Evolutionary conservation across 2,329 filamentous ascomycete genomes (phyloP).

Genomic region (Aspergillus quadrilineatus): DNA sequence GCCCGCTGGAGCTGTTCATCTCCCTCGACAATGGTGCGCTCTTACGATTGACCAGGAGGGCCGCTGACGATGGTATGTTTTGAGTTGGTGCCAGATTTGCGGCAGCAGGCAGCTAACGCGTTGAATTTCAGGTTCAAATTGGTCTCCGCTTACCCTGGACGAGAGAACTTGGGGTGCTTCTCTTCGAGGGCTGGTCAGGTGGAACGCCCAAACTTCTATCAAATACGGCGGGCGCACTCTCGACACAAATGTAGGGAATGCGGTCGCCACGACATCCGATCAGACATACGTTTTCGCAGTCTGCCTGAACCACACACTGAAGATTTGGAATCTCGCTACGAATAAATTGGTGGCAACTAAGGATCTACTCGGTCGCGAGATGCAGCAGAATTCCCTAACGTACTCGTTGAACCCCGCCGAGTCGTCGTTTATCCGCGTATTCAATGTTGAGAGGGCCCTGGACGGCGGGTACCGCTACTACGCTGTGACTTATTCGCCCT

Average conservation of each 20-base stretch:
- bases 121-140: conserved; percentile 35
- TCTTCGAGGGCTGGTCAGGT: conserved; percentile 47
- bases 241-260: conserved; percentile 45
- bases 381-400: conserved; percentile 66
- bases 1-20: conserved; percentile 71
- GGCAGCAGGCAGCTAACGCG: conserved; percentile 12
- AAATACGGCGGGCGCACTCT: conserved; percentile 43
- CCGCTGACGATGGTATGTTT: conserved; percentile 50
- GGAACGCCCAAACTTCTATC: conserved; percentile 44
- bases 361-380: conserved; percentile 71
- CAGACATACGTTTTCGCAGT: conserved; percentile 67
- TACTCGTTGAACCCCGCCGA: conserved; percentile 79
- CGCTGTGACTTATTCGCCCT: conserved; percentile 82
- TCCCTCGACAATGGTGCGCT: conserved; percentile 55
- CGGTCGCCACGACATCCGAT: conserved; percentile 47
- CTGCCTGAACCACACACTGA: conserved; percentile 82
- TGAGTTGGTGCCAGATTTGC: background rate
- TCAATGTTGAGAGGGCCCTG: conserved; percentile 55
- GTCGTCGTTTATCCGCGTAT: conserved; percentile 70
- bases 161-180: conserved; percentile 51
- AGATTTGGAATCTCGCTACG: conserved; percentile 83
- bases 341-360: conserved; percentile 74
- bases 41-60: conserved; percentile 67
- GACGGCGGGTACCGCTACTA: conserved; percentile 54
- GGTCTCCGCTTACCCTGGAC: conserved; percentile 49